A percentile compares a stretch with the other conserved stretches of the same genome.
Conservation (phyloP, 805 yeast genomes). For the Cyberlindnera galapagoensis region DNA sequence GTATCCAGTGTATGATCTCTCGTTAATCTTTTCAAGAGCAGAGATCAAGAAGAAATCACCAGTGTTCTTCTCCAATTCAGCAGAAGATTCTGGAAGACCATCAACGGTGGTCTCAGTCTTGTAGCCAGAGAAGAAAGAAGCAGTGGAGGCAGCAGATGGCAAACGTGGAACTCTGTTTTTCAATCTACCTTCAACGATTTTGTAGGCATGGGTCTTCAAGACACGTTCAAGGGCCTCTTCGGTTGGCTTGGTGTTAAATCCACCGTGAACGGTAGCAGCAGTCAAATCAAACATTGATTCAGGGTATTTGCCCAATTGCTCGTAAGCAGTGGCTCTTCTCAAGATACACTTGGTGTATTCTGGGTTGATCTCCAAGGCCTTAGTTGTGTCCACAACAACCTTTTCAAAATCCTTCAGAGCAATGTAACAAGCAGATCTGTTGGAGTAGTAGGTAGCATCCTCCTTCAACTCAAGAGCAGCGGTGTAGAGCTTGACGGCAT, state of each 20-base stretch:
- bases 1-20: constrained; percentile 34
- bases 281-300: constrained; percentile 92
- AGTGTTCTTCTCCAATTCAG: constrained; percentile 32
- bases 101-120: constrained; percentile 42
- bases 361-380: constrained; percentile 80
- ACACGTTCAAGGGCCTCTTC: constrained; percentile 85
- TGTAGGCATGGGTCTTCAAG: constrained; percentile 71
- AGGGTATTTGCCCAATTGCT: constrained; percentile 65
- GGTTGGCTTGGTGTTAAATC: constrained; percentile 68
- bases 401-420: constrained; percentile 74
- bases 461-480: constrained; percentile 67
- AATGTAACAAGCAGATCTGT: constrained; percentile 93
- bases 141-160: constrained; percentile 78
- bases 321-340: constrained; percentile 92
- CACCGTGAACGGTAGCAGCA: constrained; percentile 79
- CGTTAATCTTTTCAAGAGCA: constrained; percentile 52
- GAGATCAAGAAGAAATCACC: constrained; percentile 60
- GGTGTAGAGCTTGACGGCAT: constrained; percentile 76
- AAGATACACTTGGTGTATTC: constrained; percentile 86
- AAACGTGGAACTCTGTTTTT: constrained; percentile 34
- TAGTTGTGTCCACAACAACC: constrained; percentile 82
- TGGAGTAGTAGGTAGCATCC: constrained; percentile 89
- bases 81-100: constrained; percentile 31
- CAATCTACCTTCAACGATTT: constrained; percentile 56
- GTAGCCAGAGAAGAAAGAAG: constrained; percentile 88